phyloP scores from a whole-genome alignment of 2,329 filamentous ascomycete genomes.

The Beauveria varroae region DNA sequence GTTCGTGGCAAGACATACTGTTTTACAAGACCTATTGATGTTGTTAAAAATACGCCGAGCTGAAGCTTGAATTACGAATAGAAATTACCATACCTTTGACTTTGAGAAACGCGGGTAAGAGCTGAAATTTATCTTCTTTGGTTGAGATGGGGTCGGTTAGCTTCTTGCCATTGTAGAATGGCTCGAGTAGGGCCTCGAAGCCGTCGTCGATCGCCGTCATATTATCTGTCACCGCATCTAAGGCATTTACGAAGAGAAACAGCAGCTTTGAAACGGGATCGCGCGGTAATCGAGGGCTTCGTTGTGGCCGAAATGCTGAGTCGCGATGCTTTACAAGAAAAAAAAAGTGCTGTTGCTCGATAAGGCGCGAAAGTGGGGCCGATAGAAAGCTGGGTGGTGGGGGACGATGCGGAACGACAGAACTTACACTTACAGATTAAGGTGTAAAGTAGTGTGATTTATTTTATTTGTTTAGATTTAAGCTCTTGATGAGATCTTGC shows the following conservation, averaged over 20 bases:
- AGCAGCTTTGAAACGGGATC: neutral
- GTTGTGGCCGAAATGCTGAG: neutral
- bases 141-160: conserved; percentile 57
- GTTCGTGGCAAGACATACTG: conserved; percentile 45
- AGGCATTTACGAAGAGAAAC: conserved; percentile 19
- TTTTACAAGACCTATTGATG: conserved; percentile 63
- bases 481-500: too few species aligned
- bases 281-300: neutral
- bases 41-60: conserved; percentile 12
- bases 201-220: conserved; percentile 54
- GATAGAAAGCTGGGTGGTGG: conserved; percentile 11
- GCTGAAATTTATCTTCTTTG: conserved; percentile 87
- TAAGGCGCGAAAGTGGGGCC: conserved; percentile 10
- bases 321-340: conserved; percentile 7
- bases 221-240: conserved; percentile 24
- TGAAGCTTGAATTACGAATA: neutral
- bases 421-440: neutral
- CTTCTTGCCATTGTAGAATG: conserved; percentile 62
- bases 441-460: neutral
- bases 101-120: conserved; percentile 94
- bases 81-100: conserved; percentile 60
- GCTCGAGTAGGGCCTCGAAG: conserved; percentile 59
- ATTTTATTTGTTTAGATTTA: neutral
- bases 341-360: conserved; percentile 9
- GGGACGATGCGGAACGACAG: conserved; percentile 6